Base-by-base conservation (phyloP, 1,284 basidiomycete genomes). In the Boletus calvinii region DNA sequence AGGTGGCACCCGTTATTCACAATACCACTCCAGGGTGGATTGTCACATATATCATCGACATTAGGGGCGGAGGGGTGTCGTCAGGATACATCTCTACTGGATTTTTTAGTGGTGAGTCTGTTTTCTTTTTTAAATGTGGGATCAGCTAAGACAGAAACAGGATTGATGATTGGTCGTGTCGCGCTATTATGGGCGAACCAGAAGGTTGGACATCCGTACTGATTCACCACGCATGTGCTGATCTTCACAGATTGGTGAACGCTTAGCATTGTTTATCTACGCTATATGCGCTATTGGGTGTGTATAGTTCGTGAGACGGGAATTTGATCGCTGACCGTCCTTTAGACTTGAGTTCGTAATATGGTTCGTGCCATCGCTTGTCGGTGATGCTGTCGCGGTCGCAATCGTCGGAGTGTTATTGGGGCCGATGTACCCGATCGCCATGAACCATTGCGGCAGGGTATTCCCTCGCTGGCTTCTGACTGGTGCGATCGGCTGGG, bases 331-430 rank as follows among this genome's bases (percentile, higher is more conserved):
- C 37, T 42, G 6, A 65, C 20, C 1, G 4, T 39, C 38, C 30
- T 32, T 11, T 34, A 65, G 77, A 15, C 65, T 83, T n/a, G 81
- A 84, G 58, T 57, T 85, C 40, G 64, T 80, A n/a, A 67, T 85
- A 37, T 85, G 83, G 83, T 72, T 81, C 42, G 75, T 81, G 2
- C 80, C 80, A 1, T 77, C 74, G 11, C 70, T 84, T 30, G 67
- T 82, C 20, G 76, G 73, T 29, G 75, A 75, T 51, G 83, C 79
- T 3, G 65, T 83, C 4, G 74, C 77, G 1, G 74, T 84, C 10
- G 74, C 77, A 6, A 62, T 83, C 43, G 71, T 84, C 42, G 84
- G 81, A n/a, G 55, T 83, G n/a, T 62, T 82, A 35, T 50, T 80
- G 31, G 77, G 76, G 11, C 81, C 82, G 3, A 74, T 82, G 60